Evolutionary conservation across 1,139 yeast species (phyloP).

Genomic region (Lodderomyces elongisporus): DNA sequence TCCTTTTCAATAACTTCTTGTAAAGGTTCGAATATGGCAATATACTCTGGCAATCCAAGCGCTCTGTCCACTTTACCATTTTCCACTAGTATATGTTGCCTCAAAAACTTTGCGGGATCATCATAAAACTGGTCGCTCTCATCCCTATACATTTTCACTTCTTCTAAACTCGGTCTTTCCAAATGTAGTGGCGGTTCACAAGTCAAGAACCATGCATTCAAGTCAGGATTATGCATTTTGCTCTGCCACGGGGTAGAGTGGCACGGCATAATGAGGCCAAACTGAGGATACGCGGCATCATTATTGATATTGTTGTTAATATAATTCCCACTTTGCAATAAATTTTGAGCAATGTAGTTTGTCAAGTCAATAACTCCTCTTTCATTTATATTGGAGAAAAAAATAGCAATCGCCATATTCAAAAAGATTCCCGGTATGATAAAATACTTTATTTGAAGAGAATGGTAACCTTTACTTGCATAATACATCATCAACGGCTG

Average conservation of each 20-base stretch:
- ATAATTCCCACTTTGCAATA: too few species aligned
- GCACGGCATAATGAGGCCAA: slow-evolving; percentile 89
- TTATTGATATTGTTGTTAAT: too few species aligned
- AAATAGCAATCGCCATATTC: slow-evolving; percentile 43
- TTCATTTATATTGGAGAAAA: slow-evolving; percentile 68
- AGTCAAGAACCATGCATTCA: slow-evolving; percentile 65
- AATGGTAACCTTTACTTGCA: slow-evolving; percentile 11
- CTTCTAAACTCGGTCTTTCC: slow-evolving; percentile 14
- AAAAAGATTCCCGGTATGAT: slow-evolving; percentile 20
- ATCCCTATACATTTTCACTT: slow-evolving; percentile 56
- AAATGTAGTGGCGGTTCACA: slow-evolving; percentile 85
- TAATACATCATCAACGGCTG: slow-evolving; percentile 52
- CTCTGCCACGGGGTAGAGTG: slow-evolving; percentile 98
- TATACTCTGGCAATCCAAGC: slow-evolving; percentile 45
- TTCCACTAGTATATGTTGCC: slow-evolving; percentile 16
- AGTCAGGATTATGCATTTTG: slow-evolving; percentile 57
- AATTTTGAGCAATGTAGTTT: slow-evolving; percentile 34
- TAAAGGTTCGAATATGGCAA: slow-evolving; percentile 68
- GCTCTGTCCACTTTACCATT: too few species aligned
- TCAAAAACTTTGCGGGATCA: slow-evolving; percentile 52
- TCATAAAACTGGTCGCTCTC: slow-evolving; percentile 83
- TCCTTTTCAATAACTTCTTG: slow-evolving; percentile 15
- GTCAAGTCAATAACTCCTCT: slow-evolving; percentile 76
- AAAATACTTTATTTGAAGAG: slow-evolving; percentile 5
- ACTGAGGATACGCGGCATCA: slow-evolving; percentile 25